Base-by-base conservation (phyloP, 306 rosid genomes). In the Luffa acutangula region DNA sequence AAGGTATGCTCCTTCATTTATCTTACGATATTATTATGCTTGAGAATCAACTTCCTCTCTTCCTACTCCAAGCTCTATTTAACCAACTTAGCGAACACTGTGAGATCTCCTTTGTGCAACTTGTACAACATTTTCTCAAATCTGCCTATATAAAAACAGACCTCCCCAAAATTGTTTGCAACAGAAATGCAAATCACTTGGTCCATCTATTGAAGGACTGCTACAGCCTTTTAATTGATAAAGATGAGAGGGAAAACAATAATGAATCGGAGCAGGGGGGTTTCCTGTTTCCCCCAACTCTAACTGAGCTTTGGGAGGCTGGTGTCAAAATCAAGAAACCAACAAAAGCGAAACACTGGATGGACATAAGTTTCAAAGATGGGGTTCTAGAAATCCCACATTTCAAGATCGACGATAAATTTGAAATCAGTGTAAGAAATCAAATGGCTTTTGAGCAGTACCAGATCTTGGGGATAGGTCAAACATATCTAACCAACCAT, bases 41-140 rank as follows among this genome's bases (percentile, higher is more conserved):
- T 0, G 97, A 93, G 79, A 93, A 93, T 70, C 97, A 93, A 65
- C 86, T 93, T 12, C 98, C 98, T 0, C 89, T 72, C 70, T 89
- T 86, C 39, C 45, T 93, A 52, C 90, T 93, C 6, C 73, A 86
- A 15, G 43, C 21, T 1, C 49, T 91, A 3, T 93, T 77, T 34
- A 78, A 87, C 7, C 25, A 13, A 15, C 25, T 31, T 51, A 34
- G 5, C 1, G 18, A 17, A 4, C 9, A 37, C 41, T 37, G 41
- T 2, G 5, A 4, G 2, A 37, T 37, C 41, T 2, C 41, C 43
- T 41, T 41, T 41, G 6, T 4, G 6, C 4, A 41, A 41, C 5
- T 41, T 41, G 7, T 41, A 41, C 43, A 41, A 41, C 1, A 41
- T 41, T 41, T 37, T 2, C 39, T 37, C 39, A 37, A 37, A 37